These are phyloP conservation scores for Paraconiothyrium sp. DNA, from an alignment of 2,329 filamentous ascomycete genomes.

Conservation along the genomic window DNA sequence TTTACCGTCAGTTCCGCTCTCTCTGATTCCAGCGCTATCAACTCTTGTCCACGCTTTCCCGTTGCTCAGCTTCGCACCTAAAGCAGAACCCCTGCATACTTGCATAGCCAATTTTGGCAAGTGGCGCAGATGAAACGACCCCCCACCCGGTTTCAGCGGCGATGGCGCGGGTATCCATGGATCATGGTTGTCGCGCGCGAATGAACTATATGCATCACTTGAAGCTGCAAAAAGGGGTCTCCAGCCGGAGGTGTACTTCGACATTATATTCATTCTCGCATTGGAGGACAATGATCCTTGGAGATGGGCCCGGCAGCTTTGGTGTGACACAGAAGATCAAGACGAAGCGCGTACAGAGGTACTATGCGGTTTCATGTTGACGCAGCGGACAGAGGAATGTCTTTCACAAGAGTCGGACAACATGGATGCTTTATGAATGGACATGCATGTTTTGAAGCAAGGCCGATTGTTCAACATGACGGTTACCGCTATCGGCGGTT, in stretches of 20 bases:
- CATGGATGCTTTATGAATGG: too few species aligned
- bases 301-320: background rate
- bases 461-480: too few species aligned
- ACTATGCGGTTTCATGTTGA: background rate
- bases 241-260: background rate
- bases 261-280: background rate
- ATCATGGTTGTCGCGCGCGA: slow-evolving; percentile 12
- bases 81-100: background rate
- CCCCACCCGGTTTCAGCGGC: slow-evolving; percentile 9
- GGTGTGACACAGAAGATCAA: background rate
- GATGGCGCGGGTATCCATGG: slow-evolving; percentile 1
- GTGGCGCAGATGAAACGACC: slow-evolving; percentile 12
- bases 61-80: background rate
- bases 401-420: background rate
- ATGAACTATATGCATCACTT: background rate
- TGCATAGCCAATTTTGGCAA: slow-evolving; percentile 6
- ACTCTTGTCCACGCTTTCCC: background rate
- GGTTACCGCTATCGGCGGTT: too few species aligned
- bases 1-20: background rate
- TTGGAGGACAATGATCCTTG: background rate
- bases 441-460: too few species aligned
- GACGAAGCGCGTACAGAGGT: background rate
- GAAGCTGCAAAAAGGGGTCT: background rate
- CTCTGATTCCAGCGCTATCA: background rate
- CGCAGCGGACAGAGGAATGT: background rate